Conservation (phyloP, 2,329 filamentous ascomycete genomes). For the Trichoderma sp. region DNA sequence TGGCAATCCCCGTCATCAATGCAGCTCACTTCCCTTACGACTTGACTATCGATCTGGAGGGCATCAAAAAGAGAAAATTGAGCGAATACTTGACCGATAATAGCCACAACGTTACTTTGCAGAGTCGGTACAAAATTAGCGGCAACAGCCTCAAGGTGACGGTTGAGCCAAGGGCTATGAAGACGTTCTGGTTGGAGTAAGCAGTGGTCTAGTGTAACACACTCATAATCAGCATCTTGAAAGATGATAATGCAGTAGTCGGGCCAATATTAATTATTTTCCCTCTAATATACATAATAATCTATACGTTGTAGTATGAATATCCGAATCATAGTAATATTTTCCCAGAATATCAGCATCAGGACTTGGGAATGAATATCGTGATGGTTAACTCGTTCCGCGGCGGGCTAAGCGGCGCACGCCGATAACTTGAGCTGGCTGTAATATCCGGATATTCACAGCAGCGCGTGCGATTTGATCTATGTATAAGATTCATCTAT, state of each 20-base stretch:
- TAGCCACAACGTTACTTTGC: conserved; percentile 10
- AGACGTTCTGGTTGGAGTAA: conserved; percentile 16
- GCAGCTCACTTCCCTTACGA: conserved; percentile 14
- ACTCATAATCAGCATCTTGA: background rate
- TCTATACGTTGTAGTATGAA: background rate
- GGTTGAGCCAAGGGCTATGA: conserved; percentile 12
- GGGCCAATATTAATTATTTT: background rate
- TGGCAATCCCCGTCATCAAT: conserved; percentile 15
- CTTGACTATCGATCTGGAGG: conserved; percentile 7
- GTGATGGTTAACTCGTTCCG: background rate
- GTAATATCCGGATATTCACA: background rate
- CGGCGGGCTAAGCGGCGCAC: too few relatives aligned
- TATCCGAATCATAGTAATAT: background rate
- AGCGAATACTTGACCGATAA: conserved; percentile 17
- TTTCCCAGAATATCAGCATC: background rate
- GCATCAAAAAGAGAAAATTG: conserved; percentile 8
- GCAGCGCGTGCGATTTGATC: background rate
- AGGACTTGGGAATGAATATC: background rate
- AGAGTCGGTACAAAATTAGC: background rate
- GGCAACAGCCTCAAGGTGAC: conserved; percentile 8
- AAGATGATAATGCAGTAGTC: background rate
- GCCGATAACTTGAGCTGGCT: background rate
- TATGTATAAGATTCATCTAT: too few relatives aligned
- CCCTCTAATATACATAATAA: background rate
- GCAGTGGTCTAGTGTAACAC: too few relatives aligned